Base-by-base conservation (phyloP, 2,329 filamentous ascomycete genomes). In the Colletotrichum musae region DNA sequence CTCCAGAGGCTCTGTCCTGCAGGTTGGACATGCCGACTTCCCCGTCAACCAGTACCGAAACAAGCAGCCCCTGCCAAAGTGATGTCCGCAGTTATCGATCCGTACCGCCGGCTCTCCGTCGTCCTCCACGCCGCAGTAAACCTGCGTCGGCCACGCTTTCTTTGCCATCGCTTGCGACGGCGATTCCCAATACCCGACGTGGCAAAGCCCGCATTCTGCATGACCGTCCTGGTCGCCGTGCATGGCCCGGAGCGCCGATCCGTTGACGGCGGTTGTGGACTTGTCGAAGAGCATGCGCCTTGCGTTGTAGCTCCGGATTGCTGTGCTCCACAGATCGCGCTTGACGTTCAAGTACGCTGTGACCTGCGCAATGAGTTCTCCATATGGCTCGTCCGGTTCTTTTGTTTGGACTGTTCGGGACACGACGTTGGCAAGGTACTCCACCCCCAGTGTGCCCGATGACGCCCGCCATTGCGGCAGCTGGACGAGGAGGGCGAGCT, bases 61-160 rank as follows among this genome's bases (percentile, higher is more conserved):
- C 58, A 70, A 15, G 16, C 68, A 70, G 13, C 58, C 36, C 39
- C 58, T 50, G 12, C 68, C 68, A n/a, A 70, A 47, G 3, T 53
- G 9, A 16, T 66, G 65, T 5, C 52, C n/a, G 53, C 68, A 70
- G 4, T 16, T 13, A 16, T 53, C 45, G 51, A 70, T 53, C 6
- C 58, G 47, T 7, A 67, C 59, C 10, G 53, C 43, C 52, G 64
- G 68, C 58, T 70, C 68, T 36, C 64, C 68, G 15, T 36, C 39
- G 13, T 51, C 36, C 5, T 51, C 36, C 3, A 9, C 54, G 50
- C 39, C 47, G 15, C 15, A 15, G 39, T 62, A 39, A 28, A 4
- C 18, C 51, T n/a, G 59, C 5, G 10, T 32, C 24, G 32, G 50
- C 32, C 47, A 43, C 32, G 36, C 15, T 21, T 32, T 54, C 59